Conservation (phyloP, 176 grass and related monocot genomes). For the Poa annua region DNA sequence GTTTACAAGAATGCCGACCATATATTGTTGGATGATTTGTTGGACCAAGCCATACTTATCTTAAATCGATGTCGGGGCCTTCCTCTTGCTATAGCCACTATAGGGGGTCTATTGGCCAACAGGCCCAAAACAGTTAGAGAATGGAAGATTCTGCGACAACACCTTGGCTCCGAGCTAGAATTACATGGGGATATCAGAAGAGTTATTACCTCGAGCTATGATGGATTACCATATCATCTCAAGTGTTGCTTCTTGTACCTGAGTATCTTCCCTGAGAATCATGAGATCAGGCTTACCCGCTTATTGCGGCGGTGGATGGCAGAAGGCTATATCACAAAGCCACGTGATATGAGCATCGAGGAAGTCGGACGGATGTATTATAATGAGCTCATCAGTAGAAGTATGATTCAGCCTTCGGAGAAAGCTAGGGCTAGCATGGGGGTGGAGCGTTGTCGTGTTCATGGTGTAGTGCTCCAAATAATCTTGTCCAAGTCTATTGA, state of each 20-base stretch:
- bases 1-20: neutral
- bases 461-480: constrained; percentile 48
- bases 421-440: neutral
- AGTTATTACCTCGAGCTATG: constrained; percentile 53
- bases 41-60: constrained; percentile 3
- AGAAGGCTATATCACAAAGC: constrained; percentile 50
- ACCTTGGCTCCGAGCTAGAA: constrained; percentile 50
- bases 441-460: constrained; percentile 37
- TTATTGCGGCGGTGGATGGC: constrained; percentile 56
- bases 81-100: constrained; percentile 58
- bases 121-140: constrained; percentile 42
- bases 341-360: constrained; percentile 42
- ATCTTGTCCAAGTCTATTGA: constrained; percentile 47
- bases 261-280: constrained; percentile 59
- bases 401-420: constrained; percentile 45
- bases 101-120: constrained; percentile 54
- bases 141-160: constrained; percentile 46
- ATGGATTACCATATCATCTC: constrained; percentile 55
- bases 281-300: constrained; percentile 40
- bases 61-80: constrained; percentile 47
- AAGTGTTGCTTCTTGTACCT: constrained; percentile 68
- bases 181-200: constrained; percentile 20
- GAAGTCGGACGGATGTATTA: constrained; percentile 40
- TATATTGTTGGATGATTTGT: neutral
- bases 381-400: constrained; percentile 50